These are phyloP conservation scores for Chloromonas sp. DNA, from an alignment of 163 green algal species.

Conservation along the genomic window DNA sequence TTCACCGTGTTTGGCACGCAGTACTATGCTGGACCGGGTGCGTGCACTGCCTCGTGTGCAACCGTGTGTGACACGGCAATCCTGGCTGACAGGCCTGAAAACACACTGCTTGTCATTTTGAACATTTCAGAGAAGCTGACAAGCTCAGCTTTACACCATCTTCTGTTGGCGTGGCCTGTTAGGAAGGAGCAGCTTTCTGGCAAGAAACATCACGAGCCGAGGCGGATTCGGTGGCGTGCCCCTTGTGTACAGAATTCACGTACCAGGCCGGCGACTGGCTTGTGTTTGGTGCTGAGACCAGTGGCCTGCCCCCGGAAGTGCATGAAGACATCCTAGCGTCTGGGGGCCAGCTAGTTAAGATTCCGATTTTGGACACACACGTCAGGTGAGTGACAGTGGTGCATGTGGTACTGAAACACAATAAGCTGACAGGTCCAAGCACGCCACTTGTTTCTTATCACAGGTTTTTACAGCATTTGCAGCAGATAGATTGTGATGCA, in stretches of 20 bases:
- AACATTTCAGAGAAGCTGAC: no score
- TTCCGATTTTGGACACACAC: conserved; percentile 79
- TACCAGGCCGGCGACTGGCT: conserved; percentile 74
- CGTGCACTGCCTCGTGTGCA: conserved; percentile 1
- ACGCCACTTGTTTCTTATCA: no score
- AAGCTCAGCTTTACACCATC: no score
- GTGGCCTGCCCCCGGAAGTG: conserved; percentile 63
- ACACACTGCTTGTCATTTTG: not conserved
- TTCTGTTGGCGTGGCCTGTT: no score
- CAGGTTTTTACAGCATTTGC: no score
- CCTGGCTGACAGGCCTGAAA: no score
- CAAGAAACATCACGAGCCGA: no score
- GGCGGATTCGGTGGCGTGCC: not conserved
- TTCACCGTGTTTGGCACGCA: conserved; percentile 67
- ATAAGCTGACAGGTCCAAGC: no score
- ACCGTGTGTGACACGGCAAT: not conserved
- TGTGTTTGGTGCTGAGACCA: conserved; percentile 87
- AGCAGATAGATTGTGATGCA: no score
- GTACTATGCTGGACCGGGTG: conserved; percentile 59
- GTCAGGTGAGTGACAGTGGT: conserved; percentile 47
- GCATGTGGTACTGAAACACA: not conserved
- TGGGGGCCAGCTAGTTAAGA: conserved; percentile 60
- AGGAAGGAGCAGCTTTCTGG: no score
- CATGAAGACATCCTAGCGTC: conserved; percentile 36
- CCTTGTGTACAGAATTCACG: conserved; percentile 29